Evolutionary conservation across 2,329 filamentous ascomycete genomes (phyloP).

Genomic region (Curvularia verruculosa): DNA sequence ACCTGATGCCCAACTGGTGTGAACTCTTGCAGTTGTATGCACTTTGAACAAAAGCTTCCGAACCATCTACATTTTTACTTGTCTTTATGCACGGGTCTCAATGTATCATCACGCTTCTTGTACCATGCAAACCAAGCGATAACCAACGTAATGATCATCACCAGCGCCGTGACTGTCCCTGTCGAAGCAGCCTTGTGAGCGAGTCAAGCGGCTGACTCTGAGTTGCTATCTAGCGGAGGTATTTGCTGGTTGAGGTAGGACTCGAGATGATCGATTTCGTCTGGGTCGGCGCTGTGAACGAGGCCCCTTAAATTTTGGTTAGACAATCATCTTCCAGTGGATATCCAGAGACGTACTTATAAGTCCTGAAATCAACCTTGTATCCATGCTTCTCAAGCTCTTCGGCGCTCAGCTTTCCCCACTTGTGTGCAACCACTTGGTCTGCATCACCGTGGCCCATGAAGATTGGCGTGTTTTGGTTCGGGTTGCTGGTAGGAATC

Average conservation of each 20-base stretch:
- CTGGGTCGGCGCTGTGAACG: conserved; percentile 74
- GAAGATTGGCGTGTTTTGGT: conserved; percentile 81
- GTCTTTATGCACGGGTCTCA: background rate
- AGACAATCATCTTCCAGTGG: conserved; percentile 3
- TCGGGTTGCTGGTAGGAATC: conserved; percentile 57
- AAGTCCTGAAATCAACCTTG: conserved; percentile 76
- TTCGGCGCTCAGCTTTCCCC: conserved; percentile 71
- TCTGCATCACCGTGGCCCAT: conserved; percentile 88
- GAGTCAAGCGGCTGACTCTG: conserved; percentile 44
- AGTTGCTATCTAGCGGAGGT: conserved; percentile 53
- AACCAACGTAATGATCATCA: conserved; percentile 31
- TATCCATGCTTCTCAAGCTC: conserved; percentile 72
- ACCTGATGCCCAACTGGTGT: background rate
- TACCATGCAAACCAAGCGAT: conserved; percentile 38
- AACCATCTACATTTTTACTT: background rate
- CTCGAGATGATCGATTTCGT: conserved; percentile 85
- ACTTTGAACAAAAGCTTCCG: background rate
- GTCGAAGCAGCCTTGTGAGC: conserved; percentile 11
- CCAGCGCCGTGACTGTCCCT: conserved; percentile 29
- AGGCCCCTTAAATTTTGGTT: conserved; percentile 61
- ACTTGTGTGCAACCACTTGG: conserved; percentile 70
- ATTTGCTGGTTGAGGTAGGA: conserved; percentile 62
- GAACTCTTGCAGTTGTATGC: background rate
- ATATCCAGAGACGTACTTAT: conserved; percentile 61
- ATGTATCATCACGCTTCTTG: conserved; percentile 20